Evolutionary conservation across 169 alveolate species (phyloP).

Genomic region (Cryptosporidium viatorum): DNA sequence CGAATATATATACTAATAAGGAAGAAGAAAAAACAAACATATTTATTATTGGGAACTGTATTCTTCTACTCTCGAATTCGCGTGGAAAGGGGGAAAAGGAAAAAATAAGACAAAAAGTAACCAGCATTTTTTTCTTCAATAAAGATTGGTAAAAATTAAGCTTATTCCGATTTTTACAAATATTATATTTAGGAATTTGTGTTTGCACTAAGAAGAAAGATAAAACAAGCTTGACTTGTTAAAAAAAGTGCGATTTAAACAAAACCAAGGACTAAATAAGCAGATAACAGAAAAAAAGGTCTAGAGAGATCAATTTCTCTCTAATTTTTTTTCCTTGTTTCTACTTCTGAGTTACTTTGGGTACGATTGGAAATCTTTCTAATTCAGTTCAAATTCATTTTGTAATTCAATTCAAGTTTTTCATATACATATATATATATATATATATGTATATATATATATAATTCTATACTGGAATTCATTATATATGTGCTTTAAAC

Average conservation of each 20-base stretch:
- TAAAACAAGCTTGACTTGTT: neutral
- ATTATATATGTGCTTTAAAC: neutral
- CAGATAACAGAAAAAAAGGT: slow-evolving; percentile 1
- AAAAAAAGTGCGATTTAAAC: neutral
- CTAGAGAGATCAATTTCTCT: neutral
- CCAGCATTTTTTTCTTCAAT: neutral
- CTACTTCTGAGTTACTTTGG: neutral
- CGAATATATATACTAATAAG: too few relatives aligned
- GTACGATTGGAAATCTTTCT: neutral
- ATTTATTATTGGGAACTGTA: too few relatives aligned
- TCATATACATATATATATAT: neutral
- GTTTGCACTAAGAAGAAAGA: neutral
- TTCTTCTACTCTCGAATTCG: slow-evolving; percentile 1
- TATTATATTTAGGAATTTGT: neutral
- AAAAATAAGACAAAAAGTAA: neutral
- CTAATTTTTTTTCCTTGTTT: neutral
- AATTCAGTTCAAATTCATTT: slow-evolving; percentile 9
- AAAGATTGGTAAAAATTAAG: neutral
- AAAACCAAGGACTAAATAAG: neutral
- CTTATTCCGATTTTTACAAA: neutral
- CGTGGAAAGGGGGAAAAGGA: slow-evolving; percentile 4
- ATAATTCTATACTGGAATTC: neutral
- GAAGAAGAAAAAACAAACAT: too few relatives aligned
- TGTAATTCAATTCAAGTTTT: slow-evolving; percentile 4
- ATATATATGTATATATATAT: too few relatives aligned